Evolutionary conservation across 495 filamentous ascomycete species (phyloP).

Genomic region (Aspergillus hancockii): DNA sequence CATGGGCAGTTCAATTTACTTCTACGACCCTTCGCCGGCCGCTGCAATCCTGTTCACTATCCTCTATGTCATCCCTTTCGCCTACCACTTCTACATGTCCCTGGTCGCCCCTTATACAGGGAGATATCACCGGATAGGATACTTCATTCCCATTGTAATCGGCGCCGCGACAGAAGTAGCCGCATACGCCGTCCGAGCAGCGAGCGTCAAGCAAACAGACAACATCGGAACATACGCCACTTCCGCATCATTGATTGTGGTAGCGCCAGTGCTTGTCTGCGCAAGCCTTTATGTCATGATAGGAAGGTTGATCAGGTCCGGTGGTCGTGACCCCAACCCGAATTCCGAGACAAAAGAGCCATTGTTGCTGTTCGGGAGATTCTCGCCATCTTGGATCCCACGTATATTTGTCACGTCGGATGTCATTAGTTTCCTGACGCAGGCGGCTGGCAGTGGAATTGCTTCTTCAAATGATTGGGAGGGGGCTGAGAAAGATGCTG

Average conservation of each 20-base stretch:
- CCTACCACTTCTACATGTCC: constrained; percentile 9
- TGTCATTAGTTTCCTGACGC: constrained; percentile 33
- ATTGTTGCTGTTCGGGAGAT: constrained; percentile 13
- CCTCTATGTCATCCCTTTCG: constrained; percentile 5
- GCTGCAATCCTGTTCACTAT: constrained; percentile 13
- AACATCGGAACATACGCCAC: constrained; percentile 27
- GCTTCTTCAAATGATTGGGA: constrained; percentile 33
- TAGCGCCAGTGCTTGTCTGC: constrained; percentile 35
- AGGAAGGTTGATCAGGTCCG: constrained; percentile 23
- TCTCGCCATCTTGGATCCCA: constrained; percentile 26
- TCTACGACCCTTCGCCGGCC: constrained; percentile 8
- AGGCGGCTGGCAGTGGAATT: constrained; percentile 35
- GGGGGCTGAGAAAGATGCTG: constrained; percentile 21
- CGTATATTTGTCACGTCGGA: constrained; percentile 35
- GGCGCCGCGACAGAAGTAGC: constrained; percentile 22
- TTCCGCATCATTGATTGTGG: constrained; percentile 30
- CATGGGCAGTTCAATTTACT: constrained; percentile 3
- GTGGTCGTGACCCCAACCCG: neutral
- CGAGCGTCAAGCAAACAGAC: constrained; percentile 13
- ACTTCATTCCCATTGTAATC: constrained; percentile 24
- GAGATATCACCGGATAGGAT: neutral
- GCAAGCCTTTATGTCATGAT: constrained; percentile 36
- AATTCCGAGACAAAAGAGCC: neutral
- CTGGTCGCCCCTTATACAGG: neutral
- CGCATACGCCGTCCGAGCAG: constrained; percentile 22